These are phyloP conservation scores for Phytophthora pini DNA, from an alignment of 352 stramenopile genomes.

Conservation along the genomic window DNA sequence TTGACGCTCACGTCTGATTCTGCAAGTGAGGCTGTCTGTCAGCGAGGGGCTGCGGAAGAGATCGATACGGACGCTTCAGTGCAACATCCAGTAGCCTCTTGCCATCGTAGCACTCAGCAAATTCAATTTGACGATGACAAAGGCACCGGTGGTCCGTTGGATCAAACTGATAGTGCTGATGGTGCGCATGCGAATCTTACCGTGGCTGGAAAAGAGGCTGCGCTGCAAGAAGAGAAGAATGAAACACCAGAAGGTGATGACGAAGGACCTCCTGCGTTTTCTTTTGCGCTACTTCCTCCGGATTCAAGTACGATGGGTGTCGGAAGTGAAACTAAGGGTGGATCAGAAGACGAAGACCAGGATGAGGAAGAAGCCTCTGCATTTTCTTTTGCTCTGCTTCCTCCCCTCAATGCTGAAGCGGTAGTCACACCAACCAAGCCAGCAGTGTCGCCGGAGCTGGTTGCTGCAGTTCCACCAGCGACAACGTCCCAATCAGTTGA, in stretches of 20 bases:
- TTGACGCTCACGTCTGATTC: slow-evolving; percentile 26
- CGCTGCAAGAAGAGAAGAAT: neutral
- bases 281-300: slow-evolving; percentile 29
- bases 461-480: neutral
- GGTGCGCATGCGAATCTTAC: neutral
- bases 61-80: slow-evolving; percentile 6
- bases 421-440: slow-evolving; percentile 3
- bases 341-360: slow-evolving; percentile 12
- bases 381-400: slow-evolving; percentile 35
- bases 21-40: neutral
- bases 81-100: slow-evolving; percentile 25
- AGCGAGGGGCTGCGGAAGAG: neutral
- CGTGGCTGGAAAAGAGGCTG: neutral
- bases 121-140: slow-evolving; percentile 52
- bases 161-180: slow-evolving; percentile 11
- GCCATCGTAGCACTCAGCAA: slow-evolving; percentile 42
- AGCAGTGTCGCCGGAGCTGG: neutral
- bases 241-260: neutral
- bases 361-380: slow-evolving; percentile 22
- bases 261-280: slow-evolving; percentile 13
- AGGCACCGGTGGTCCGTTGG: neutral
- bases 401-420: slow-evolving; percentile 5
- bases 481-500: slow-evolving; percentile 16
- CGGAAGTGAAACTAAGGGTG: neutral
- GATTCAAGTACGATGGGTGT: neutral